Base-by-base conservation (phyloP, 768 basidiomycete genomes). In the Hebeloma cylindrosporum region DNA sequence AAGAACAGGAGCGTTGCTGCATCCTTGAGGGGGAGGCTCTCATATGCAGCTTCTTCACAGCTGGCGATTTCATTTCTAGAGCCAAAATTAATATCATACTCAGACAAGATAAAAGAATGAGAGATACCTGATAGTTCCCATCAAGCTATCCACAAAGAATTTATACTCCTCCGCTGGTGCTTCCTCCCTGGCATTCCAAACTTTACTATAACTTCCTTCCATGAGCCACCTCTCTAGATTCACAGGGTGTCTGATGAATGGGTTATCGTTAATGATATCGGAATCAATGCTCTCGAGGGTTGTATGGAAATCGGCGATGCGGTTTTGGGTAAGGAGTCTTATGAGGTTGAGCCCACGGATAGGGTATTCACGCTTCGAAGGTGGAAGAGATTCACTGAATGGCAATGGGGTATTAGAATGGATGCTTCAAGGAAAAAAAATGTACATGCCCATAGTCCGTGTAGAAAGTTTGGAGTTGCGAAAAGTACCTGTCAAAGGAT, bases 121-220 rank as follows among this genome's bases (percentile, higher is more conserved):
- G 6, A 18, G 23, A 40, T 50, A 93, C 93, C 93, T 73, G 56
- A 97, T 94, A 3, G 94, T 97, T 11, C 85, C 86, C 85, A 96
- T 91, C 58, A 96, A 71, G 56, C 88, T 88, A 59, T 94, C 89
- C 7, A 96, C 82, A 57, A 97, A 92, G 71, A 89, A 89, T 54
- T 87, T 90, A 73, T 96, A 96, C 62, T 98, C 95, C 51, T 93
- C 90, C 27, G 88, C 81, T 1, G 94, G 93, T 1, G 93, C 90
- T 57, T 93, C 85, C 52, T 89, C 89, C 53, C 93, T 80, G 27
- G 94, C 94, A 58, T 88, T 83, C 90, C 94, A 99, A 8, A 97
- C 95, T 64, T 95, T 95, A 67, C 90, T 92, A 65, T 98, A 99
- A 58, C 88, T 88, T 28, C 95, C 95, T 64, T 98, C 95, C 95